Evolutionary conservation across 1,284 basidiomycete species (phyloP).

Genomic region (Mycena sp.): DNA sequence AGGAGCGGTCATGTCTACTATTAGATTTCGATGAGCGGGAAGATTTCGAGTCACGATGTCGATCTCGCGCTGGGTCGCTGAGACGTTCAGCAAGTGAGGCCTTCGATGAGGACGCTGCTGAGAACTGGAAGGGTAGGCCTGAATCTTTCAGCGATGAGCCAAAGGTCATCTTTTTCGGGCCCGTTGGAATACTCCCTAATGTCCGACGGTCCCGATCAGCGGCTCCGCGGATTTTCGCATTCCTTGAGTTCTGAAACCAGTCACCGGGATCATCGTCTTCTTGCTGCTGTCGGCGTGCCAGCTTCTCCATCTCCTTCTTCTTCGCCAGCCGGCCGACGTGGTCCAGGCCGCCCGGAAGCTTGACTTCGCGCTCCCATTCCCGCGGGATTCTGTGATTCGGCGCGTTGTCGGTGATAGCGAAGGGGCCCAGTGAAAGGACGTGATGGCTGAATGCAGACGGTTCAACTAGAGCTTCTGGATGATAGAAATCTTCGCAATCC

Average conservation of each 20-base stretch:
- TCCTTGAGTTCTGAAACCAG: slow-evolving; percentile 62
- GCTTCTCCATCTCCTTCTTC: slow-evolving; percentile 64
- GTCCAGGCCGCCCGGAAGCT: slow-evolving; percentile 45
- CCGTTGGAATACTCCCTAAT: slow-evolving; percentile 25
- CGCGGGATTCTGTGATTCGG: slow-evolving; percentile 41
- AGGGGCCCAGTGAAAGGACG: slow-evolving; percentile 80
- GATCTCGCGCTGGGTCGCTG: slow-evolving; percentile 31
- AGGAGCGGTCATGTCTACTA: slow-evolving; percentile 17
- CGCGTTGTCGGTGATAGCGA: slow-evolving; percentile 56
- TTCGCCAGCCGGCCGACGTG: slow-evolving; percentile 73
- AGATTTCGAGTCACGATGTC: background rate
- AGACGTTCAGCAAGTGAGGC: slow-evolving; percentile 35
- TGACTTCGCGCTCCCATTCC: slow-evolving; percentile 51
- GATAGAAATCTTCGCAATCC: slow-evolving; percentile 76
- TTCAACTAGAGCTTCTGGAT: slow-evolving; percentile 60
- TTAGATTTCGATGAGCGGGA: background rate
- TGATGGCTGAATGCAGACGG: slow-evolving; percentile 81
- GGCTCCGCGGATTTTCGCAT: slow-evolving; percentile 21
- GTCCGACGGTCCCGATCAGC: slow-evolving; percentile 20
- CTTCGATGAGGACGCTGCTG: slow-evolving; percentile 6
- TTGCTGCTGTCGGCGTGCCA: slow-evolving; percentile 60
- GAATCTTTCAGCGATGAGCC: slow-evolving; percentile 36
- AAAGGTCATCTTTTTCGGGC: slow-evolving; percentile 50
- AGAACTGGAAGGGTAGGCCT: background rate
- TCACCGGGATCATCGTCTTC: slow-evolving; percentile 60